Base-by-base conservation (phyloP, 2,329 filamentous ascomycete genomes). In the Coniochaeta prunicola region DNA sequence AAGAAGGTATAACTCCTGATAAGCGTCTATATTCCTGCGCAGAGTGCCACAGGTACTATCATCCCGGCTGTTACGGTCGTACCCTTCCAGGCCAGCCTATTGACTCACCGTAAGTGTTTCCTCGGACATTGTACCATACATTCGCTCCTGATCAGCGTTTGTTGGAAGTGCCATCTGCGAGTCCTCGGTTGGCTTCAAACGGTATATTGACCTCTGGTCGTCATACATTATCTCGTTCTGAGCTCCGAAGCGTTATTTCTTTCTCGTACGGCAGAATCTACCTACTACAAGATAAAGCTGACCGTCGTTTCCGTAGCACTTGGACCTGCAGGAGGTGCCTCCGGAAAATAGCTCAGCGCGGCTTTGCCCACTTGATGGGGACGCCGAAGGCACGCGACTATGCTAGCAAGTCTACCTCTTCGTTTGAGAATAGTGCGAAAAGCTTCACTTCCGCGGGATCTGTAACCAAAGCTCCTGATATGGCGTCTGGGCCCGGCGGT, bases 61-160 rank as follows among this genome's bases (percentile, higher is more conserved):
- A 69, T 57, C 58, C 63, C 19, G 61, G 62, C 53, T 70, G 66
- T 54, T 62, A 68, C 53, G 59, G 56, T 48, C 64, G 66, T 9
- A 38, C 54, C 9, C 54, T 33, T 56, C 54, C 45, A 30, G 45
- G 45, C 21, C 36, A 59, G 36, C 63, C 65, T 17, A 59, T 56
- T 34, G 59, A 59, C 19, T 53, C 58, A 26, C 60, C 24, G 64
- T 64, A 64, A 55, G 61, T 63, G 6, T 19, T 34, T 40, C 50
- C 33, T 31, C n/a, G 24, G 45, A 50, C 24, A 28, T 30, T 9
- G 24, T 28, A 17, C 2, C 24, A 26, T 50, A 50, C 15, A 30
- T 50, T 21, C n/a, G 24, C 45, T 30, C 6, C 3, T 15, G 24
- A n/a, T 30, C 45, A 50, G 21, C 24, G 8, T 30, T 12, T 50